Conservation (phyloP, 2,329 filamentous ascomycete genomes). For the Saccharata proteae region DNA sequence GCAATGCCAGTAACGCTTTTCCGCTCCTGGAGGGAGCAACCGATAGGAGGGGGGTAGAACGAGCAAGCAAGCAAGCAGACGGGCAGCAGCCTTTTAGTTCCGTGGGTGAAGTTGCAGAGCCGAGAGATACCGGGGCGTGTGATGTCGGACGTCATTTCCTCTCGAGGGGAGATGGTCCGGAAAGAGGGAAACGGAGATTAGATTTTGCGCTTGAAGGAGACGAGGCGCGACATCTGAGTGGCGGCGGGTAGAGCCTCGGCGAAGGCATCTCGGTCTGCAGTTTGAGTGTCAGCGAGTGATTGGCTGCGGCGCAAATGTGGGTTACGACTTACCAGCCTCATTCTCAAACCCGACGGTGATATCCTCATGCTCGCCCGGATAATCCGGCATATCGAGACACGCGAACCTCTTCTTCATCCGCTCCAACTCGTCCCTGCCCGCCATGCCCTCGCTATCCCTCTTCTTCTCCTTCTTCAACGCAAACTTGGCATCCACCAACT, state of each 20-base stretch:
- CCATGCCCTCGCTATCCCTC: conserved; percentile 38
- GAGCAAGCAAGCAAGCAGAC: no score
- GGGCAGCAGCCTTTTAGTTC: no score
- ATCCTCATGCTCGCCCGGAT: conserved; percentile 87
- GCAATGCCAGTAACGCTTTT: no score
- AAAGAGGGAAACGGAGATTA: no score
- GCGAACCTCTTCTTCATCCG: conserved; percentile 59
- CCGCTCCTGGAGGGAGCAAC: no score
- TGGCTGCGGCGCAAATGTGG: not conserved
- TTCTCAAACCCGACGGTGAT: conserved; percentile 75
- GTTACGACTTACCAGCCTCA: conserved; percentile 53
- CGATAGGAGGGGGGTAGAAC: no score
- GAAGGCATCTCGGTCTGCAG: conserved; percentile 33
- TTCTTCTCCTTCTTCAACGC: conserved; percentile 53
- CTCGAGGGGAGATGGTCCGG: no score
- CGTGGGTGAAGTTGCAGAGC: no score
- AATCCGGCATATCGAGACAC: conserved; percentile 75
- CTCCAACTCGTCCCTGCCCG: conserved; percentile 35
- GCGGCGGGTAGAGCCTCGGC: conserved; percentile 33
- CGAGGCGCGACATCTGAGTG: conserved; percentile 25
- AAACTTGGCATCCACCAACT: conserved; percentile 84
- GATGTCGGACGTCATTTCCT: no score
- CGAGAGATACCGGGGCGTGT: no score
- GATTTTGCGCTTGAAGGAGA: conserved; percentile 32
- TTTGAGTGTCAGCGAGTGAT: not conserved